phyloP scores from a whole-genome alignment of 2,329 filamentous ascomycete genomes.

The Neoscytalidium dimidiatum region DNA sequence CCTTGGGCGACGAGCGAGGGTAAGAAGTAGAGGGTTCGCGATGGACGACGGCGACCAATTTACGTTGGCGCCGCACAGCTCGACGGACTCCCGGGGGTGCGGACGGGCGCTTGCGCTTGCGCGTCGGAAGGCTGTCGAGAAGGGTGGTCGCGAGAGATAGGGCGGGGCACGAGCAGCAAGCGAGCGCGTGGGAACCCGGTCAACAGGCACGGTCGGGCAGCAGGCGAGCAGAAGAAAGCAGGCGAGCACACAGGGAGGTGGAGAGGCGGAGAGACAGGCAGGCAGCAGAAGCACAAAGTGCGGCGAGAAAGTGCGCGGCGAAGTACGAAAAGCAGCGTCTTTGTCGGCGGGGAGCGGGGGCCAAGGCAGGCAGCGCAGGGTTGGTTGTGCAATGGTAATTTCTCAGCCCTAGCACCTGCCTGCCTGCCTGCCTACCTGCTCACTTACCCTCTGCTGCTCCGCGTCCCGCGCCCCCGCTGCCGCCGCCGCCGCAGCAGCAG shows the following conservation, averaged over 20 bases:
- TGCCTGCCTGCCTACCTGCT: too few species aligned
- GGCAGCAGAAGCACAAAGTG: constrained; percentile 2
- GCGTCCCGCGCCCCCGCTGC: not conserved
- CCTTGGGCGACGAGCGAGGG: not conserved
- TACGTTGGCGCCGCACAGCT: not conserved
- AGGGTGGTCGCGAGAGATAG: constrained; percentile 2
- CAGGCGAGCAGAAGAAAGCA: not conserved
- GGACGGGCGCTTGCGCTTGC: constrained; percentile 9
- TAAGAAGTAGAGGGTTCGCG: not conserved
- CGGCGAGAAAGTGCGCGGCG: not conserved
- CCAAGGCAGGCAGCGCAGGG: not conserved
- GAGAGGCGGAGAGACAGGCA: too few species aligned
- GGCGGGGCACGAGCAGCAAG: constrained; percentile 13
- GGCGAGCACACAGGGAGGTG: not conserved
- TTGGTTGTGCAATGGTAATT: not conserved
- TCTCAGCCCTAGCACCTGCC: constrained; percentile 2
- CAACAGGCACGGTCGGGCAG: not conserved
- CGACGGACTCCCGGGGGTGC: not conserved
- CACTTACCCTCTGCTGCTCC: not conserved
- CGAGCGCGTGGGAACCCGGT: constrained; percentile 9
- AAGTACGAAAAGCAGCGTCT: constrained; percentile 1
- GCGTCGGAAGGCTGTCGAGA: constrained; percentile 7
- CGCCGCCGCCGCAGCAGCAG: not conserved
- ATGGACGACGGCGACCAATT: not conserved
- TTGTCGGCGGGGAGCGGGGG: not conserved